Conservation (phyloP, 306 rosid genomes). For the Cicer yamashitae region DNA sequence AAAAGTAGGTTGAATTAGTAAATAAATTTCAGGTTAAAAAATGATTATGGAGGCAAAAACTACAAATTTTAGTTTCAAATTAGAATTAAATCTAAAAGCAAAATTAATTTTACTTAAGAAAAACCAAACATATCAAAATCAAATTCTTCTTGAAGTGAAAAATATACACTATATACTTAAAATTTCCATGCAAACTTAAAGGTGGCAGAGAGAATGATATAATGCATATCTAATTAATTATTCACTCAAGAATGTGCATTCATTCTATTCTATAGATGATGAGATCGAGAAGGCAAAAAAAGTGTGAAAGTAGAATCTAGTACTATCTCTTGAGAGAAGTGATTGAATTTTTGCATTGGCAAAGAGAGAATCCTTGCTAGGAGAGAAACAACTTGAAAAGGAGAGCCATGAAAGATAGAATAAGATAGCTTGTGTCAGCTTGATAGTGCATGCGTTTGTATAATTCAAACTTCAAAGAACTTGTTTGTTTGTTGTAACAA, state of each 20-base stretch:
- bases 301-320: constrained; percentile 62
- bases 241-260: constrained; percentile 41
- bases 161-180: neutral
- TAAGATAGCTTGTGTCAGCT: constrained; percentile 57
- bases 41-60: too few species aligned
- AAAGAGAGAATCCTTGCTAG: constrained; percentile 75
- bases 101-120: too few species aligned
- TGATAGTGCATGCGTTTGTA: constrained; percentile 59
- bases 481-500: constrained; percentile 42
- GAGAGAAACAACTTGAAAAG: constrained; percentile 70
- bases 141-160: too few species aligned
- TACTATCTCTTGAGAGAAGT: constrained; percentile 77
- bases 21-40: too few species aligned
- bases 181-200: constrained; percentile 57
- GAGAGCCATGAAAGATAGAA: constrained; percentile 58
- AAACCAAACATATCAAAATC: too few species aligned
- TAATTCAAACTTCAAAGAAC: constrained; percentile 54
- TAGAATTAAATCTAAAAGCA: too few species aligned
- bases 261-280: constrained; percentile 30
- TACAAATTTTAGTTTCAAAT: too few species aligned
- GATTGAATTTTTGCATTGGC: constrained; percentile 63
- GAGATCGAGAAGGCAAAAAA: constrained; percentile 49
- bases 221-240: constrained; percentile 24
- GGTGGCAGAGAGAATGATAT: constrained; percentile 20
- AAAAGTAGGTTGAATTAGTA: too few species aligned